A percentile compares a stretch with the other conserved stretches of the same genome.
These are phyloP conservation scores for Beverwykella pulmonaria DNA, from an alignment of 495 filamentous ascomycete genomes.

Conservation along the genomic window DNA sequence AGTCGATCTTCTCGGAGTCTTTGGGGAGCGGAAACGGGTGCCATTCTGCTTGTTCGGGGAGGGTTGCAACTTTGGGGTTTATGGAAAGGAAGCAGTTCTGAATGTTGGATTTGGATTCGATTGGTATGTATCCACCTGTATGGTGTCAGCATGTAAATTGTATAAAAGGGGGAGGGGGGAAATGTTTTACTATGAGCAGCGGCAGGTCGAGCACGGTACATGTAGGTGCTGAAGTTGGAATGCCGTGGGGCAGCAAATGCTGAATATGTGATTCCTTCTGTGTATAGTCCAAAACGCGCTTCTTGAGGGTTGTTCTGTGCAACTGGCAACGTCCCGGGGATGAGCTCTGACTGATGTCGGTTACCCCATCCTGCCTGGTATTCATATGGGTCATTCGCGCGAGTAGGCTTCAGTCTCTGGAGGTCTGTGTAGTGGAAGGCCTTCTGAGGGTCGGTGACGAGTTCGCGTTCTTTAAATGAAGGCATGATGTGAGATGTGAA, in stretches of 20 bases:
- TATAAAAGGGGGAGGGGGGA: background rate
- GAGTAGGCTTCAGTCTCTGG: slow-evolving; percentile 50
- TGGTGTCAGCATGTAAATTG: slow-evolving; percentile 9
- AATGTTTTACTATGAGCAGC: slow-evolving; percentile 47
- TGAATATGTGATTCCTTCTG: slow-evolving; percentile 38
- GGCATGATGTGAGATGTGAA: slow-evolving; percentile 20
- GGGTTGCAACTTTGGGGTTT: slow-evolving; percentile 47
- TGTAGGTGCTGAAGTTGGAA: slow-evolving; percentile 50
- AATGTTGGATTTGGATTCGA: slow-evolving; percentile 47
- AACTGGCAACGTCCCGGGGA: slow-evolving; percentile 49
- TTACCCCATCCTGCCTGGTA: slow-evolving; percentile 51
- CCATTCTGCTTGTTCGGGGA: slow-evolving; percentile 50
- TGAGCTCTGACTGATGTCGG: slow-evolving; percentile 49
- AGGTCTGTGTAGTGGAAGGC: slow-evolving; percentile 53
- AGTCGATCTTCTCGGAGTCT: slow-evolving; percentile 47
- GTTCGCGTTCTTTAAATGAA: slow-evolving; percentile 39
- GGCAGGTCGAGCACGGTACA: slow-evolving; percentile 50
- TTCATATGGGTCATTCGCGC: slow-evolving; percentile 51
- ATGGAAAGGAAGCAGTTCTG: slow-evolving; percentile 50
- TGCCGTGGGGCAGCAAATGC: slow-evolving; percentile 49
- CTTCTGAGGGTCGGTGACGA: slow-evolving; percentile 48
- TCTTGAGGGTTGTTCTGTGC: slow-evolving; percentile 52
- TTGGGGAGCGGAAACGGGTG: slow-evolving; percentile 48
- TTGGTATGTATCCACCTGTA: slow-evolving; percentile 46
- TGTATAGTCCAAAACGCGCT: slow-evolving; percentile 46